phyloP scores from a whole-genome alignment of 352 stramenopile species.

The Globisporangium apiculatum region DNA sequence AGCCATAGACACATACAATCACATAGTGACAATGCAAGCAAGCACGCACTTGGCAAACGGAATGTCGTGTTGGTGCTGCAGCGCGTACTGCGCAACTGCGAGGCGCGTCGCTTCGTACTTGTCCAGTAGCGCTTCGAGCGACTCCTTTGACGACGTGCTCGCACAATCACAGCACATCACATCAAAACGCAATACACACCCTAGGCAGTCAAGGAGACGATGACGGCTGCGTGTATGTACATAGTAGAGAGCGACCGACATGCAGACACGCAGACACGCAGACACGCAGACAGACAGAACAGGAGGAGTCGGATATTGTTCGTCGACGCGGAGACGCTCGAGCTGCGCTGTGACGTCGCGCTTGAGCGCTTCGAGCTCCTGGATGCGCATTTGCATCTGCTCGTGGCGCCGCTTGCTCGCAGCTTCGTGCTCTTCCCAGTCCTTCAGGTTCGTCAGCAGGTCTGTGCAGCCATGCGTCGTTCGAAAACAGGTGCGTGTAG shows the following conservation, averaged over 20 bases:
- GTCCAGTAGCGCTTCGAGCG: constrained; percentile 47
- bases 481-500: no score
- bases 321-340: constrained; percentile 55
- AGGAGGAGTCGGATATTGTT: constrained; percentile 46
- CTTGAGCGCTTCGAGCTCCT: constrained; percentile 63
- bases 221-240: background rate
- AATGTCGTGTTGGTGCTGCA: constrained; percentile 64
- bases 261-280: background rate
- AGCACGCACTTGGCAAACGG: constrained; percentile 50
- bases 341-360: constrained; percentile 58
- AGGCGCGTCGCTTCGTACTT: constrained; percentile 64
- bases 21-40: background rate
- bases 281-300: background rate
- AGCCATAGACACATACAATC: no score
- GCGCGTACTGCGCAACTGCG: constrained; percentile 46
- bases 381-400: constrained; percentile 39
- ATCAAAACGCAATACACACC: background rate
- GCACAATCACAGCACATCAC: background rate
- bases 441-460: constrained; percentile 44
- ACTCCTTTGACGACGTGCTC: constrained; percentile 46
- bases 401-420: constrained; percentile 38
- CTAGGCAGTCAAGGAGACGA: background rate
- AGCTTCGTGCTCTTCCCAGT: constrained; percentile 57
- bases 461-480: constrained; percentile 17
- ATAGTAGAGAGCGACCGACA: background rate